Base-by-base conservation (phyloP, 1,139 yeast species). In the Geotrichum siamense region DNA sequence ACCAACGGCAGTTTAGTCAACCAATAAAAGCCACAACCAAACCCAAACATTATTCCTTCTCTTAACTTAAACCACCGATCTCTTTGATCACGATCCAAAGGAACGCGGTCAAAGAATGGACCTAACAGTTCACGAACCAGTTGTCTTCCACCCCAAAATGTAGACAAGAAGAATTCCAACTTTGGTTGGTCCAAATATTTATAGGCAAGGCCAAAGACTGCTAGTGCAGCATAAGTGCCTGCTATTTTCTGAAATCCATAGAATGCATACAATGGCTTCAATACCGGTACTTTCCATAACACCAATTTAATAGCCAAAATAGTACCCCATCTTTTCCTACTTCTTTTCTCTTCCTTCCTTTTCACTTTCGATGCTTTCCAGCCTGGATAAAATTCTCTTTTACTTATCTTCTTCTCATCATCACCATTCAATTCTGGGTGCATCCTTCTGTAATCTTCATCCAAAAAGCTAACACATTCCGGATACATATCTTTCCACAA, bases 31-130 rank as follows among this genome's bases (percentile, higher is more conserved):
- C 71, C 69, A n/a, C 75, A 56, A 1, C 79, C 76, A 52, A 76
- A 77, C 1, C 83, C 83, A 52, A 74, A 73, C 36, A 78, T 59
- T 16, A 76, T 67, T 0, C 83, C 83, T 43, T 73, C 76, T 31
- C 84, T 65, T 9, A 79, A 71, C 17, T 65, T 64, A 44, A 68
- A 61, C 84, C 84, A 78, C 44, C 67, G 70, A 9, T 66, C 64
- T 38, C 64, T 64, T 44, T 76, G 77, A n/a, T 60, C 51, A 6
- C 70, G 59, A 3, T 63, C 52, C 48, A 76, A 71, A 8, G 75
- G 73, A 17, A 76, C 62, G 20, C 75, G 61, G 12, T 65, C 57
- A 58, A 78, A 75, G 55, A 74, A 78, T 2, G 82, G 81, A 9
- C 61, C 59, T 31, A 78, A 62, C 33, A 78, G 64, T 44, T 75